Evolutionary conservation across 768 basidiomycete species (phyloP), one percentile per base, ranked within the genome.

Genomic region (Suillus lakei): DNA sequence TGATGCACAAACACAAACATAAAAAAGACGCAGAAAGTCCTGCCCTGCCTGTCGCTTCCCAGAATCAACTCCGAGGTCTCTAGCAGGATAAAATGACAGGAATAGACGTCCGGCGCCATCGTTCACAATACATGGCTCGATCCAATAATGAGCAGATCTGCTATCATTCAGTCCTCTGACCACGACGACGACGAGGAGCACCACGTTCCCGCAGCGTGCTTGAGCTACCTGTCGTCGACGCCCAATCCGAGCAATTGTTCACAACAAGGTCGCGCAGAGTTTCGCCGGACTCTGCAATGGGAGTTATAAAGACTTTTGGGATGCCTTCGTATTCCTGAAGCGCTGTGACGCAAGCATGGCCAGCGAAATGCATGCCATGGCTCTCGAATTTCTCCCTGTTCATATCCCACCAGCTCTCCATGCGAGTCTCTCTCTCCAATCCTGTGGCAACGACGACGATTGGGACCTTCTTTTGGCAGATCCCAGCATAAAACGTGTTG

Each of bases 281-380:
- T 23, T 55, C 51, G 63, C 66, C 70, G 38, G 78, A 79, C 46
- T 65, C 43, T 39, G 64, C 48, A 21, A 34, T 12, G 30, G 5
- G 23, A 32, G 32, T 3, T 3, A 32, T 50, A 16, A 15, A 6
- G 10, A 46, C 23, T 5, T 26, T 23, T 3, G 13, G 26, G 15
- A 50, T 16, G 26, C 15, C 73, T 15, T 7, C 3, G 43, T 75
- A 50, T 0, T 16, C 53, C 26, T 55, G 34, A 48, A 76, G 61
- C 30, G 80, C 78, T 44, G 81, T 83, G 68, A 83, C 74, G 69
- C 83, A 84, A 1, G 79, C 83, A 50, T 80, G 76, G 10, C 77
- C 81, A 41, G 68, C 69, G 30, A 81, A 82, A 12, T 71, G 66
- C 67, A 84, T 77, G 18, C 74, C 74, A 43, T 78, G 68, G 8